Conservation (phyloP, 1,284 basidiomycete genomes). For the Gymnopus androsaceus region DNA sequence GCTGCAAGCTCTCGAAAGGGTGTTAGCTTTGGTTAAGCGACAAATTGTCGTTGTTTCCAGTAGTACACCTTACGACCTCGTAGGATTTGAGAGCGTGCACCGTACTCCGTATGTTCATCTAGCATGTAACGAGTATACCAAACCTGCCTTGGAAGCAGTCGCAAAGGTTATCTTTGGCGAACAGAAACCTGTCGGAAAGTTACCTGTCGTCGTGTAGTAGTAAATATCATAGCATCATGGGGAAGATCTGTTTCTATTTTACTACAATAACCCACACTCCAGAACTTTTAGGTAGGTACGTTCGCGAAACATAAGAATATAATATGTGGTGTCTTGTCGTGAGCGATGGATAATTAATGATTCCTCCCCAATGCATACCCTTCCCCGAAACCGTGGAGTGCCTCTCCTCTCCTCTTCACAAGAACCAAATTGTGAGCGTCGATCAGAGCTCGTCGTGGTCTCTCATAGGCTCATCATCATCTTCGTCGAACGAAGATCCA, state of each 20-base stretch:
- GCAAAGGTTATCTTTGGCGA: constrained; percentile 10
- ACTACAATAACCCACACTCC: neutral
- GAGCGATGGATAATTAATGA: neutral
- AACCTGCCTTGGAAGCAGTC: constrained; percentile 4
- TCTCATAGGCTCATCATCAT: constrained; percentile 56
- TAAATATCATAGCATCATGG: neutral
- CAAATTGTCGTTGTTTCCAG: constrained; percentile 9
- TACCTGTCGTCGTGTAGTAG: neutral
- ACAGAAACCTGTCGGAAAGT: neutral
- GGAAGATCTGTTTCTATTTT: neutral
- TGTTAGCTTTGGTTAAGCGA: constrained; percentile 18
- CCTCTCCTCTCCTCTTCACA: neutral
- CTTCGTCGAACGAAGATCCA: constrained; percentile 37
- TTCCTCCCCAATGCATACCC: neutral
- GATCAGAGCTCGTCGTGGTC: constrained; percentile 73
- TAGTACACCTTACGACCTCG: constrained; percentile 12
- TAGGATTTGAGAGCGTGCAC: neutral
- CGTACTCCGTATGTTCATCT: neutral
- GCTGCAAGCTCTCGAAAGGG: constrained; percentile 39
- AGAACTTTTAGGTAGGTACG: neutral
- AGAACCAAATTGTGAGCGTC: neutral
- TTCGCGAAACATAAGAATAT: neutral
- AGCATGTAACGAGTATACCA: constrained; percentile 10
- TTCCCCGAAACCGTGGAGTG: neutral
- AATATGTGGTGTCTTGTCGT: neutral